Conservation (phyloP, 768 basidiomycete genomes). For the Boletus rex-veris region DNA sequence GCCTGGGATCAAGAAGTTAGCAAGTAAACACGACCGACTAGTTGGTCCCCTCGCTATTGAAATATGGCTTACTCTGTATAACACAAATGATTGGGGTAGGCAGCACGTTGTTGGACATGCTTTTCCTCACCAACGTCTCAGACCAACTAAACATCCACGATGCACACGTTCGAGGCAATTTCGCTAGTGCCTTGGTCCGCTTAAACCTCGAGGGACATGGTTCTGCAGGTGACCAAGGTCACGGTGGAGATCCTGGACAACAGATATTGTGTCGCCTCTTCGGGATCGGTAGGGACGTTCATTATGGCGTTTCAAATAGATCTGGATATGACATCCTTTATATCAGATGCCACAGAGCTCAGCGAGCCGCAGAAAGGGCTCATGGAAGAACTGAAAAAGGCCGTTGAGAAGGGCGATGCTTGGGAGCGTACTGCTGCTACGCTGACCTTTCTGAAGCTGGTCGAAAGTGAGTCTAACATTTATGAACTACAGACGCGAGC, state of each 20-base stretch:
- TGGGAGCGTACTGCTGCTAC: slow-evolving; percentile 24
- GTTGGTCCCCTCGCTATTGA: slow-evolving; percentile 24
- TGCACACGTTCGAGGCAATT: slow-evolving; percentile 13
- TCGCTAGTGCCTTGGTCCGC: slow-evolving; percentile 13
- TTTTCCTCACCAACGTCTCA: neutral
- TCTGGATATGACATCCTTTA: neutral
- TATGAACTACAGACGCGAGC: neutral
- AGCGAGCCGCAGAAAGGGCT: neutral
- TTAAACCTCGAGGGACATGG: neutral
- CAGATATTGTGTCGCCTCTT: slow-evolving; percentile 12
- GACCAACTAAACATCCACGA: slow-evolving; percentile 7
- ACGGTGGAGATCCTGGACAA: neutral
- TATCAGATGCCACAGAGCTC: slow-evolving; percentile 7
- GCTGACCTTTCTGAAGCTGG: slow-evolving; percentile 20
- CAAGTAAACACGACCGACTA: slow-evolving; percentile 1
- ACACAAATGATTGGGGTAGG: slow-evolving; percentile 4
- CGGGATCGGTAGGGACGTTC: slow-evolving; percentile 13
- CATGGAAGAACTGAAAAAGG: slow-evolving; percentile 7
- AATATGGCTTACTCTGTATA: slow-evolving; percentile 14
- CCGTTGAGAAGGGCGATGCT: neutral
- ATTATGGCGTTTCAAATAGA: neutral
- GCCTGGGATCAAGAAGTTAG: slow-evolving; percentile 12
- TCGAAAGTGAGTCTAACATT: slow-evolving; percentile 10
- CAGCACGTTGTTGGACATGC: neutral
- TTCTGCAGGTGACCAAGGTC: neutral